Percentiles rank a stretch among this genome's conserved stretches.
These are phyloP conservation scores for Eucalyptus camaldulensis DNA, from an alignment of 345 rosid genomes.

Conservation along the genomic window DNA sequence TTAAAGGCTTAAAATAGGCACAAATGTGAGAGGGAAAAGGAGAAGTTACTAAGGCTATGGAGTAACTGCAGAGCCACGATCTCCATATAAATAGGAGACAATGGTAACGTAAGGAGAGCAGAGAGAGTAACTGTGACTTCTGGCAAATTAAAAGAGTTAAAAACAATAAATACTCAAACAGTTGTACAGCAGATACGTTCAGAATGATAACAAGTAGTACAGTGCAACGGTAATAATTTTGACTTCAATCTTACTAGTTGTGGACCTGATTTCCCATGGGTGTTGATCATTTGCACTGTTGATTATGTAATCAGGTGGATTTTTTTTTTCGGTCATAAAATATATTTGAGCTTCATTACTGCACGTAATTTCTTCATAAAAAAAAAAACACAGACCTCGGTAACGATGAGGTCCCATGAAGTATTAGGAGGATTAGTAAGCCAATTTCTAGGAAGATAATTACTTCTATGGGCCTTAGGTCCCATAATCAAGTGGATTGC, in stretches of 20 bases:
- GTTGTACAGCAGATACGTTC: not conserved
- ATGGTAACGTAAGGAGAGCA: not conserved
- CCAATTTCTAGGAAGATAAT: too few species aligned
- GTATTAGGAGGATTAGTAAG: too few species aligned
- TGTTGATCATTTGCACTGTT: not conserved
- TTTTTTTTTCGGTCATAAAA: too few species aligned
- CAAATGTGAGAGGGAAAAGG: too few species aligned
- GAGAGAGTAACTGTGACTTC: not conserved
- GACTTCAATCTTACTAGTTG: not conserved
- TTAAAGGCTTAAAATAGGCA: too few species aligned
- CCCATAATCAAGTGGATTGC: not conserved
- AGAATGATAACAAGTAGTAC: not conserved
- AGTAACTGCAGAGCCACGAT: not conserved
- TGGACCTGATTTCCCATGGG: not conserved
- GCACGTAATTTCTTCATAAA: too few species aligned
- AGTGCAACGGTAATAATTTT: not conserved
- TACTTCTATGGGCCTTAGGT: too few species aligned
- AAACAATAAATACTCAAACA: too few species aligned
- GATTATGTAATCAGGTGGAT: not conserved
- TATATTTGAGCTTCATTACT: too few species aligned
- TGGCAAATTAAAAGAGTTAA: too few species aligned
- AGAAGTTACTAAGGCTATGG: too few species aligned
- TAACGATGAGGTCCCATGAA: too few species aligned
- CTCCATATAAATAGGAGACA: not conserved
- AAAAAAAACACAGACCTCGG: rapidly evolving